Base-by-base conservation (phyloP, 2,329 filamentous ascomycete genomes). In the Plenodomus biglobosus region DNA sequence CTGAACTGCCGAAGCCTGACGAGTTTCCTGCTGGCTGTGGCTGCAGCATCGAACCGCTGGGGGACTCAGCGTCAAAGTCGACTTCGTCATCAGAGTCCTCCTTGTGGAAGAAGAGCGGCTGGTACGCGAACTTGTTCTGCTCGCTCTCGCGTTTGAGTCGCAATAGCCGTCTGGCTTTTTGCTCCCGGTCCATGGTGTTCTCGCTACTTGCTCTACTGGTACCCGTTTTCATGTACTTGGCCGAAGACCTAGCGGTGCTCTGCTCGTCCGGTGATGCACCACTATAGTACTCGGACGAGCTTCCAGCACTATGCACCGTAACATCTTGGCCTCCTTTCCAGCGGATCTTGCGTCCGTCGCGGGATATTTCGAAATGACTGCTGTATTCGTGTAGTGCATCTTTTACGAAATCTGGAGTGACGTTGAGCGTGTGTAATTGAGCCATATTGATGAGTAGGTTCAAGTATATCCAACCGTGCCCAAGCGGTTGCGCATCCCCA, bases 361-460 rank as follows among this genome's bases (percentile, higher is more conserved):
- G 76, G 0, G 89, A 92, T 0, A 95, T 68, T 65, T 95, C 88
- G 42, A 95, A 85, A 59, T 87, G 88, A 17, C 81, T 80, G 60
- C 88, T 92, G 56, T 85, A 81, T 41, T 87, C 83, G 0, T 77
- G 75, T 1, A 95, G 78, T 0, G 90, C 87, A 30, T 82, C 81
- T 48, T 87, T 85, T 34, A 94, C 84, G 60, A 92, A 92, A 21
- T 86, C 84, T 0, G 85, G 80, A 0, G 90, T 91, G 1, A 95
- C 89, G 49, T 90, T 92, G 58, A 94, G 80, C 0, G 91, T 92
- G 61, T 95, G 90, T 16, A 95, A 75, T 70, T 95, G 90, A 0
- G 90, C 90, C 76, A 95, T 81, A 62, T 87, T 91, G 65, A 86
- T 85, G 1, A 95, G 77, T 1, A 95, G 73, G 58, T 94, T 94